Base-by-base conservation (phyloP, 257 asterid species). In the Verbascum thapsus region DNA sequence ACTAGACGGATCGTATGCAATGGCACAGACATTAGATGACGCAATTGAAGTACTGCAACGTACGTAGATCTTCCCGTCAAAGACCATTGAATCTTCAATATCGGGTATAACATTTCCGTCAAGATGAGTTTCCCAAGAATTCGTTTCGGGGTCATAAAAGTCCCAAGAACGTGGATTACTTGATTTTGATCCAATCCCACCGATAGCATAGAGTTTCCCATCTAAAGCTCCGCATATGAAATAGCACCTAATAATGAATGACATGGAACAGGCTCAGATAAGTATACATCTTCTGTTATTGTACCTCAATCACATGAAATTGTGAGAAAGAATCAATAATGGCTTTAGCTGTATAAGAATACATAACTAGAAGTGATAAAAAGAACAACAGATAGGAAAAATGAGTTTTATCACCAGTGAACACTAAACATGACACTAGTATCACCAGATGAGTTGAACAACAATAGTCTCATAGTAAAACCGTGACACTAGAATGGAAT, bases 141-240 rank as follows among this genome's bases (percentile, higher is more conserved):
- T 42, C 32, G 76, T 77, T n/a, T 48, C 71, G 51, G 78, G 62
- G 51, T 88, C 79, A 53, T 81, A 90, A 44, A 80, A 61, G 61
- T 87, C 95, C 83, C 84, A 83, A 17, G 94, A 80, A 69, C 70
- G 80, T n/a, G 81, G 76, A 71, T 80, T 64, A 10, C 81, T 77
- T 41, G 83, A 83, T 42, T 67, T 68, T 13, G 85, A 64, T 52
- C 87, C 96, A 15, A 77, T 58, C 45, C 96, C 98, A 15, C 96
- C 98, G 39, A 90, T 80, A 11, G 90, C 90, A 44, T 72, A 81
- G 53, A 90, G 74, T 76, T 85, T 85, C 63, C 70, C 88, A 47
- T 82, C 60, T 34, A 87, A 69, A 38, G 82, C 78, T 79, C 85
- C 89, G 55, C 74, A 64, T 26, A 87, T 87, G 52, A 81, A 90